Conservation (phyloP, 306 rosid species). For the Phaseolus lunatus region DNA sequence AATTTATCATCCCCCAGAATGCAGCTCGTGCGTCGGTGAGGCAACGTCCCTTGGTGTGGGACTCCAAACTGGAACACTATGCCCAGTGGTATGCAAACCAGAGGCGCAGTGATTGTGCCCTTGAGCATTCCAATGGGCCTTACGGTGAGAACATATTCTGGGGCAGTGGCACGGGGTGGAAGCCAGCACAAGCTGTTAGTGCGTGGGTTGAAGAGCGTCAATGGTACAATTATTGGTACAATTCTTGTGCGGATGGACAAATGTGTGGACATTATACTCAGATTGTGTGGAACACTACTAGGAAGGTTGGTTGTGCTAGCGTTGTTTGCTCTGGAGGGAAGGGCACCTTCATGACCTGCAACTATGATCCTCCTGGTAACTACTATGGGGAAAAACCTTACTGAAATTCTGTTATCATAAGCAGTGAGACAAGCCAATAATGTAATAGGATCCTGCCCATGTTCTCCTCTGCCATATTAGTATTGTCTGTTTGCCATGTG, state of each 20-base stretch:
- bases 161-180: conserved; percentile 90
- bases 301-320: conserved; percentile 72
- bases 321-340: conserved; percentile 60
- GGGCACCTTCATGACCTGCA: conserved; percentile 85
- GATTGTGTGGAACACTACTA: conserved; percentile 72
- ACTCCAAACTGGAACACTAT: conserved; percentile 53
- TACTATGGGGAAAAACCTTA: conserved; percentile 85
- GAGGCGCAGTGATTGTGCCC: conserved; percentile 69
- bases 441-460: not conserved
- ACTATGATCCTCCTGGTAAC: conserved; percentile 95
- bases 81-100: conserved; percentile 80
- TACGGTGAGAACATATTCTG: conserved; percentile 95
- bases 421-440: conserved; percentile 32
- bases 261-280: conserved; percentile 93
- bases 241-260: conserved; percentile 63
- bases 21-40: conserved; percentile 58
- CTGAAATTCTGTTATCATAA: conserved; percentile 33
- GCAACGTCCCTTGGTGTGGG: conserved; percentile 65
- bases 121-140: conserved; percentile 79
- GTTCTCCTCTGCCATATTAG: not conserved
- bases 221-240: conserved; percentile 62
- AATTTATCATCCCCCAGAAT: conserved; percentile 77
- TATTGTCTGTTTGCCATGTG: conserved; percentile 45
- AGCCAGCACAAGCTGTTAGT: conserved; percentile 66
- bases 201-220: conserved; percentile 77